Base-by-base conservation (phyloP, 1,139 yeast genomes). In the Saccharomyces hybrid region DNA sequence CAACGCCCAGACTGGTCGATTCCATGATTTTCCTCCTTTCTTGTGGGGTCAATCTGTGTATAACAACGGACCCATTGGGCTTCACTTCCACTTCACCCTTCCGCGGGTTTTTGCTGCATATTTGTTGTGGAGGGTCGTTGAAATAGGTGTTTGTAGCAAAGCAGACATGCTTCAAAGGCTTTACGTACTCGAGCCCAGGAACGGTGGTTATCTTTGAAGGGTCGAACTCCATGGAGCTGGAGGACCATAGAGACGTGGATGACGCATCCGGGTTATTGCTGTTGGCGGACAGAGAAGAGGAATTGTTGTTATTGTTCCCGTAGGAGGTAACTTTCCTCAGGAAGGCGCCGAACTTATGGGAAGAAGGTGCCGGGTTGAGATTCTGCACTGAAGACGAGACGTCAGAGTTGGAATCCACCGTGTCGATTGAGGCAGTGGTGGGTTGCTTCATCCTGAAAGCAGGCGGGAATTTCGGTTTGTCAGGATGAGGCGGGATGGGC, bases 121-220 rank as follows among this genome's bases (percentile, higher is more conserved):
- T 83, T 58, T 83, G 88, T 60, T 83, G 88, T 1, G 88, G 88
- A 0, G 88, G 88, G 60, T 83, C 88, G 56, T 84, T 82, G 55
- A 82, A 79, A 64, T 86, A 86, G 0, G 89, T 85, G 31, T 83
- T 81, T 23, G 84, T 77, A 51, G 86, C 88, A 69, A 86, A 86
- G 0, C 88, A 83, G 25, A 86, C 93, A 60, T 86, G 75, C 63
- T 82, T 83, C 66, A 86, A 72, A 3, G 84, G 73, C 57, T 73
- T 73, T 1, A 78, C 52, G 25, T 69, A 69, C 49, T 72, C 74
- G 48, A 78, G 57, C 0, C 78, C 78, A 1, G 78, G 77, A 3
- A 74, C 72, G 1, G 54, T 54, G 1, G 57, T 51, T 13, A 64
- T 62, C 11, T 60, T 56, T 11, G 57, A 53, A 2, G 61, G 62